Conservation (phyloP, 2,329 filamentous ascomycete species). For the Phyllosticta citrichinensis region DNA sequence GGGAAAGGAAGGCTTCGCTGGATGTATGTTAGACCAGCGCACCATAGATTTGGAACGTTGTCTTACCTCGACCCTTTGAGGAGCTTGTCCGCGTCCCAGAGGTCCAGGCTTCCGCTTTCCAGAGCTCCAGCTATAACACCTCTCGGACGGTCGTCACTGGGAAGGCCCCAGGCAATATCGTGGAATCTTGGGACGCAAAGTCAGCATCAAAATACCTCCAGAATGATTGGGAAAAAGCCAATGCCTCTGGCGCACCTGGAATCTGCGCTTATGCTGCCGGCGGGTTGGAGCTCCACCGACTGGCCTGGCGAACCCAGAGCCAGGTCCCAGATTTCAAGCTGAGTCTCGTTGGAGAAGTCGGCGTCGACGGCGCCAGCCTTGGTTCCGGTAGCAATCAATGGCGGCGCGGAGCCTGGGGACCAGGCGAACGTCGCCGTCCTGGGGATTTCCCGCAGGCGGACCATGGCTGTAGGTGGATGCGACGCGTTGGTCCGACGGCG, state of each 20-base stretch:
- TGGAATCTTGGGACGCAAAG: slow-evolving; percentile 61
- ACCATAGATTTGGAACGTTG: neutral
- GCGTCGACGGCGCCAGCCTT: slow-evolving; percentile 90
- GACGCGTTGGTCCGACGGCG: slow-evolving; percentile 1
- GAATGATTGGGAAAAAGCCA: neutral
- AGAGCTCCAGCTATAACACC: slow-evolving; percentile 92
- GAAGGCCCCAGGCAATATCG: slow-evolving; percentile 87
- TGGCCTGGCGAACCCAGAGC: slow-evolving; percentile 67
- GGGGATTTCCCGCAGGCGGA: slow-evolving; percentile 90
- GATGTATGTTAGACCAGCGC: slow-evolving; percentile 20
- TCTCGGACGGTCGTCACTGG: slow-evolving; percentile 64
- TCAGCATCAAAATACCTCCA: neutral
- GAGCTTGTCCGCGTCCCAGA: slow-evolving; percentile 80
- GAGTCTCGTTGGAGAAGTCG: slow-evolving; percentile 95
- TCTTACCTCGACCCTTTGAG: slow-evolving; percentile 40
- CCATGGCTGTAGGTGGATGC: slow-evolving; percentile 52
- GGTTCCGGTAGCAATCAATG: slow-evolving; percentile 85
- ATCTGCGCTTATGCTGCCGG: slow-evolving; percentile 75
- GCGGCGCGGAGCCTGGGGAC: slow-evolving; percentile 71
- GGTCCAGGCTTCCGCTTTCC: slow-evolving; percentile 84
- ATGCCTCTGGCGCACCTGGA: slow-evolving; percentile 56
- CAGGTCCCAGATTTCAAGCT: slow-evolving; percentile 93
- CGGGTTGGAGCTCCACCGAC: slow-evolving; percentile 73
- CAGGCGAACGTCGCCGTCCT: slow-evolving; percentile 96
- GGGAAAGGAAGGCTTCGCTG: slow-evolving; percentile 70